Conservation (phyloP, 2,329 filamentous ascomycete genomes). For the Thielaviopsis cerberus region DNA sequence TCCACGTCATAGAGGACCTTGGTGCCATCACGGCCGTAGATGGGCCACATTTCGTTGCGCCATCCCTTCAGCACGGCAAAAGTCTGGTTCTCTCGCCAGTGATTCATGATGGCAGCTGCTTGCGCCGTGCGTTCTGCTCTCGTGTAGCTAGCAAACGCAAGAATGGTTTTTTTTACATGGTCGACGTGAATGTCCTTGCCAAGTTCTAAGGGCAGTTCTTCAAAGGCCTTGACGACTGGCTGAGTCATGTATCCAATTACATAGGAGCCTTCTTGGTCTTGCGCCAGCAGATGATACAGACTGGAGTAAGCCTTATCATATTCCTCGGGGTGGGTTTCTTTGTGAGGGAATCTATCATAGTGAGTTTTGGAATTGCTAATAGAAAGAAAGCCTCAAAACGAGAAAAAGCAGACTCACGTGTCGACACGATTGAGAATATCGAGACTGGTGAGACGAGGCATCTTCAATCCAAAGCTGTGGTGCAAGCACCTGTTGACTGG, state of each 20-base stretch:
- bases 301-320: constrained; percentile 37
- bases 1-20: constrained; percentile 57
- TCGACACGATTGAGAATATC: constrained; percentile 37
- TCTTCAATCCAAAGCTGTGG: background rate
- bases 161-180: constrained; percentile 39
- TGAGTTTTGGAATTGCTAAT: background rate
- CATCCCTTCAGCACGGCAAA: constrained; percentile 64
- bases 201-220: constrained; percentile 27
- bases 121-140: constrained; percentile 43
- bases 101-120: constrained; percentile 36
- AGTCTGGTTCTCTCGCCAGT: constrained; percentile 49
- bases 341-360: constrained; percentile 59
- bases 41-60: constrained; percentile 63
- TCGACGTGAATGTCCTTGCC: constrained; percentile 45
- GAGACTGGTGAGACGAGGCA: constrained; percentile 20
- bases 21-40: constrained; percentile 43
- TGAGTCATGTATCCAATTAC: constrained; percentile 44
- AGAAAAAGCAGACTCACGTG: constrained; percentile 25
- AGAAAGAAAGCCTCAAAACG: background rate
- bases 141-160: constrained; percentile 38
- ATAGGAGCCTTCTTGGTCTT: constrained; percentile 42
- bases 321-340: constrained; percentile 37
- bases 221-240: constrained; percentile 30
- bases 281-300: constrained; percentile 48
- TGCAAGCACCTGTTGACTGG: background rate